Evolutionary conservation across 208 protist genomes (phyloP).

Genomic region (Trypanosoma mega): DNA sequence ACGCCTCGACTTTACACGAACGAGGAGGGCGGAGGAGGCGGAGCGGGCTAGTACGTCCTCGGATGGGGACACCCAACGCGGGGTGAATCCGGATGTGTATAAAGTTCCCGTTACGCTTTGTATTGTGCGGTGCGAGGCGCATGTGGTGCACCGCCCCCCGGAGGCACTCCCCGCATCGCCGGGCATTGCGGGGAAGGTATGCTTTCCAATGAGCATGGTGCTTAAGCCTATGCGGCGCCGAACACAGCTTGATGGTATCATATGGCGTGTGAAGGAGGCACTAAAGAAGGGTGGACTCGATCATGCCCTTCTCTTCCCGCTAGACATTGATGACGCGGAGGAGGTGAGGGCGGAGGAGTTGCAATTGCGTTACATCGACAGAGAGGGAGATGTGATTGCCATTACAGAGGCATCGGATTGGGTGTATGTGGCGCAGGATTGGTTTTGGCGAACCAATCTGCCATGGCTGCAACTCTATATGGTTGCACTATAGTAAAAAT

Average conservation of each 20-base stretch:
- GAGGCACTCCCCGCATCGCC: neutral
- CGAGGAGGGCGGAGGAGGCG: slow-evolving; percentile 26
- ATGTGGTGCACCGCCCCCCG: neutral
- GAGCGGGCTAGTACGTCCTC: slow-evolving; percentile 21
- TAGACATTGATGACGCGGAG: slow-evolving; percentile 25
- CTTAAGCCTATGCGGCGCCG: slow-evolving; percentile 50
- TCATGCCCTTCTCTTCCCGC: slow-evolving; percentile 22
- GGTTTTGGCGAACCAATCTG: slow-evolving; percentile 20
- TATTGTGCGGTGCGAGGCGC: slow-evolving; percentile 20
- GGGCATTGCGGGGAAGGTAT: neutral
- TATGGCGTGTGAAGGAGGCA: slow-evolving; percentile 59
- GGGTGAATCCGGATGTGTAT: slow-evolving; percentile 12
- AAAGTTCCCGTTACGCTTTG: slow-evolving; percentile 19
- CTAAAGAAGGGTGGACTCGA: slow-evolving; percentile 29
- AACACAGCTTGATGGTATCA: slow-evolving; percentile 55
- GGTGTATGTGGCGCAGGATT: slow-evolving; percentile 30
- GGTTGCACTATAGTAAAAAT: slow-evolving; percentile 26
- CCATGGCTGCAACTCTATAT: slow-evolving; percentile 56
- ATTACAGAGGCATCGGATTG: slow-evolving; percentile 41
- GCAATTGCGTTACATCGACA: slow-evolving; percentile 19
- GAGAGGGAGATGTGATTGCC: slow-evolving; percentile 30
- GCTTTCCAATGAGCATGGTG: slow-evolving; percentile 38
- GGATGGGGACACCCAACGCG: slow-evolving; percentile 8
- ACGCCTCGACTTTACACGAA: slow-evolving; percentile 30
- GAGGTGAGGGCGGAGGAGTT: slow-evolving; percentile 20